Evolutionary conservation across 768 basidiomycete species (phyloP), one percentile per base, ranked within the genome.

Genomic region (Suillus discolor): DNA sequence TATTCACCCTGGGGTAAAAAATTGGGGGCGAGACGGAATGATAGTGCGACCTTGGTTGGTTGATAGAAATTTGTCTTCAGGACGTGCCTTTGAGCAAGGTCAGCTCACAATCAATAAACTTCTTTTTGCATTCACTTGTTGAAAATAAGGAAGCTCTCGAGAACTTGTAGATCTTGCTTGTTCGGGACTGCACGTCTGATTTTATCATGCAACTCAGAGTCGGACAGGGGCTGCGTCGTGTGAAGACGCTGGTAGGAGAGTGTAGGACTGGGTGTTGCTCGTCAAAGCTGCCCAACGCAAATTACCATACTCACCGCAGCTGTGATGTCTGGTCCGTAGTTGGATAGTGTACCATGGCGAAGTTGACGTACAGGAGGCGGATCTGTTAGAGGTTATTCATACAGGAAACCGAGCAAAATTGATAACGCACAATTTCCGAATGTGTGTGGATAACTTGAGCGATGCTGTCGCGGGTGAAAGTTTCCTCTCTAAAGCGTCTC

Each of bases 51-150:
- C 79, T 99, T 99, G 62, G 97, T 99, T 12, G 96, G 94, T 75
- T 97, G 97, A 80, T 97, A 97, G 75, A 98, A 97, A 83, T 98
- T 98, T 65, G 96, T 98, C 85, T 96, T 98, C 70, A 99, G 83
- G 66, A 99, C 87, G 71, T 92, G 87, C 77, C 91, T 93, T 53
- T 25, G 2, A 66, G 39, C 2, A 9, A 8, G 60, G 62, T 72
- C 60, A 73, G 41, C 62, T 12, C 28, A 20, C 6, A 31, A 36
- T 61, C 31, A 25, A 42, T 53, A 60, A 7, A 15, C 28, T 6
- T 34, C 9, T 11, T 41, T 23, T 49, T 23, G 42, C 20, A 62
- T 13, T 53, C 65, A 92, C 89, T 96, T 94, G 85, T 99, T 99
- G 83, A 99, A 99, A 74, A 97, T 88, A 64, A 99, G 80, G 83